phyloP scores from a whole-genome alignment of 495 filamentous ascomycete species.

The Penicillium subrubescens region DNA sequence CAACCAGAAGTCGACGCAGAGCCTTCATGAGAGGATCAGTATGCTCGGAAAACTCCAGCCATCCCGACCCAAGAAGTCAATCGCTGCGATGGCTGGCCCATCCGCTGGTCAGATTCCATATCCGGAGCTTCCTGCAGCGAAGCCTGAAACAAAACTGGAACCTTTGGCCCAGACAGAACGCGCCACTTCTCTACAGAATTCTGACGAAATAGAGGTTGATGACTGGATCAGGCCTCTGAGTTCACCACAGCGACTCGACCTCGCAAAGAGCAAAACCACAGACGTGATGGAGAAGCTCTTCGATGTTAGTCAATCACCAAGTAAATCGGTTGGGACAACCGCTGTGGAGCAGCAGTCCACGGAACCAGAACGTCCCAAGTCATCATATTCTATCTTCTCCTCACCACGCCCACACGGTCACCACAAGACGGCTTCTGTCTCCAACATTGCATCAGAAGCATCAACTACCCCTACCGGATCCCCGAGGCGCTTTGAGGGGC shows the following conservation, averaged over 20 bases:
- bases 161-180: slow-evolving; percentile 29
- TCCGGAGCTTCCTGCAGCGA: slow-evolving; percentile 54
- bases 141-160: slow-evolving; percentile 37
- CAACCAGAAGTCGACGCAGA: slow-evolving; percentile 88
- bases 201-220: slow-evolving; percentile 63
- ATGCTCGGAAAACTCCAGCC: slow-evolving; percentile 84
- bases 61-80: slow-evolving; percentile 69
- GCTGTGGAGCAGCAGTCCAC: slow-evolving; percentile 18
- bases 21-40: slow-evolving; percentile 88
- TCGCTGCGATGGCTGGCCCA: slow-evolving; percentile 50
- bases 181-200: slow-evolving; percentile 26
- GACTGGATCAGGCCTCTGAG: slow-evolving; percentile 79
- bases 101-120: slow-evolving; percentile 50
- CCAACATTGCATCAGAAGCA: slow-evolving; percentile 52
- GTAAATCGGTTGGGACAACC: slow-evolving; percentile 12
- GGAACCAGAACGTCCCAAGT: slow-evolving; percentile 40
- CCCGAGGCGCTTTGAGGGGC: slow-evolving; percentile 73
- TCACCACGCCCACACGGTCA: slow-evolving; percentile 51
- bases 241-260: slow-evolving; percentile 45
- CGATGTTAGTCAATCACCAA: slow-evolving; percentile 11
- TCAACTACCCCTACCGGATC: slow-evolving; percentile 72
- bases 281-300: slow-evolving; percentile 61
- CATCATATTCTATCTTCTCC: slow-evolving; percentile 48
- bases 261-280: slow-evolving; percentile 58
- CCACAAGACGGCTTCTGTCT: slow-evolving; percentile 66